Conservation (phyloP, 2,329 filamentous ascomycete genomes). For the Xylaria digitata region DNA sequence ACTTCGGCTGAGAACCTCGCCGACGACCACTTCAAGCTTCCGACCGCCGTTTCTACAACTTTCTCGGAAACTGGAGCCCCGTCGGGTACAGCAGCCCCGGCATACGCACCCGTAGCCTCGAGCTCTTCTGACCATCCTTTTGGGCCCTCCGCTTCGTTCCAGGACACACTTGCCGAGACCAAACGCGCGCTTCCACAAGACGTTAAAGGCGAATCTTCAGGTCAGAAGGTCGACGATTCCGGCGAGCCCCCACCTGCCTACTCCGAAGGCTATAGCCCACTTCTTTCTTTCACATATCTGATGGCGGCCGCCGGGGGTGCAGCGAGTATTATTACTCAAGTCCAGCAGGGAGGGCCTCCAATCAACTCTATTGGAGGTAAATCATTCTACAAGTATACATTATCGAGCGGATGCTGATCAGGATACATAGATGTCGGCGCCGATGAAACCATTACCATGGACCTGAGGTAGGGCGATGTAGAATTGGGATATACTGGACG, state of each 20-base stretch:
- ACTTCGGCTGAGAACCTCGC: conserved; percentile 46
- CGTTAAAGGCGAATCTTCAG: conserved; percentile 78
- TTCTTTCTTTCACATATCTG: conserved; percentile 92
- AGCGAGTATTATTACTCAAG: conserved; percentile 98
- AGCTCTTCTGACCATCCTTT: conserved; percentile 54
- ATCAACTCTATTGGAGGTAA: conserved; percentile 89
- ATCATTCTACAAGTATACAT: background rate
- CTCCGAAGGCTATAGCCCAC: conserved; percentile 91
- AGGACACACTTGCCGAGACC: conserved; percentile 74
- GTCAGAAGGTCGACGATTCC: conserved; percentile 76
- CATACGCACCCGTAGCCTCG: conserved; percentile 62
- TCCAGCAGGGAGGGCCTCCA: conserved; percentile 91
- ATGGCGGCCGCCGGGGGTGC: conserved; percentile 98
- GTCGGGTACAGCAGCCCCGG: conserved; percentile 62
- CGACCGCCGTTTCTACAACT: conserved; percentile 39
- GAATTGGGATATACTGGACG: conserved; percentile 10
- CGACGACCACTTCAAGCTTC: conserved; percentile 49
- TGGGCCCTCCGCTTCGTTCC: conserved; percentile 54
- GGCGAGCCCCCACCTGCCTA: conserved; percentile 95
- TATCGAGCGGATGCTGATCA: conserved; percentile 1
- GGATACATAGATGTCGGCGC: conserved; percentile 74
- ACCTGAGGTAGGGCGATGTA: conserved; percentile 78
- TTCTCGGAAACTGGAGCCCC: conserved; percentile 50
- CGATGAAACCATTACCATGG: conserved; percentile 94
- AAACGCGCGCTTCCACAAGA: conserved; percentile 87